Base-by-base conservation (phyloP, 73 alveolate genomes). In the Effrenium voratum region DNA sequence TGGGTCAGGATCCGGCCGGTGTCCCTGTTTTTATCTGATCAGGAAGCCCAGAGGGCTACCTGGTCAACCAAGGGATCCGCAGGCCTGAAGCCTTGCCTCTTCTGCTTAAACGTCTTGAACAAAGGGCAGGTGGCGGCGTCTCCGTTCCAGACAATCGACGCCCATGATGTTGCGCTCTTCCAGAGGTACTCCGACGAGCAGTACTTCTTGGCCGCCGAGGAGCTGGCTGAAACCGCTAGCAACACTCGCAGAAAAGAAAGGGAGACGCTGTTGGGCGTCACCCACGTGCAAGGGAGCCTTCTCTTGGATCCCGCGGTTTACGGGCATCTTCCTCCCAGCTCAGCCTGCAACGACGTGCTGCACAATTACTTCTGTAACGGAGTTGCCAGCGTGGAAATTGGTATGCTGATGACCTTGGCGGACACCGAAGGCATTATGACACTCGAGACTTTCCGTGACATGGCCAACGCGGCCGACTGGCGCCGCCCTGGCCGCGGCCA, bases 41-140 rank as follows among this genome's bases (percentile, higher is more conserved):
- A 82, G 28, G 93, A 82, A 19, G 93, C 93, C 38, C 93, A 82
- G 43, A 59, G 93, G 6, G 76, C 49, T 75, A 82, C 93, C 22
- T 82, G 93, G 93, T 47, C 38, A 38, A 50, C 52, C 34, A 82
- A 82, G n/a, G 93, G 93, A 3, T 49, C 76, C 1, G 8, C 55
- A 0, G 93, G 93, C 34, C 75, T 82, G 55, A 82, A 82, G 76
- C 93, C 93, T 2, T 82, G 93, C 32, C 46, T 19, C 22, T 82
- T 82, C 52, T 82, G 93, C 19, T 2, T 32, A 46, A 82, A 82
- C 38, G 75, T 82, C 22, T n/a, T 47, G 55, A n/a, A n/a, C 26
- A 82, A 50, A 36, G 47, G 49, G 36, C 0, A 32, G 68, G 3
- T 45, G 44, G 40, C 2, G 34, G 93, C 2, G 32, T 8, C 50